phyloP scores from a whole-genome alignment of 208 protist genomes.

The Leishmania turanica region DNA sequence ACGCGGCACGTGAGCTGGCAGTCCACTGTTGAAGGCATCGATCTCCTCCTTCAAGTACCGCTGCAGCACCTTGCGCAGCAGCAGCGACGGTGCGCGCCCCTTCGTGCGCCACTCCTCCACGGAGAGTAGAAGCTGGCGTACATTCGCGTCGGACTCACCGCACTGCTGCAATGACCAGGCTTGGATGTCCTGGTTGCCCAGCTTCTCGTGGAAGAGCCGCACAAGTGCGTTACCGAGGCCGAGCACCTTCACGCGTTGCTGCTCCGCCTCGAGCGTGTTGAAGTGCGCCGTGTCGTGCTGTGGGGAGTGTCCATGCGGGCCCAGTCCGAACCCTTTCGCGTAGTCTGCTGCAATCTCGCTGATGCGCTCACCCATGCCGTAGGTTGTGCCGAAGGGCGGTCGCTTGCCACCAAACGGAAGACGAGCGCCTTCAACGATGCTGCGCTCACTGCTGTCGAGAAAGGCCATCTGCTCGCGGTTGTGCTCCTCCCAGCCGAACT shows the following conservation, averaged over 20 bases:
- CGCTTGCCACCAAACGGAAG: conserved; percentile 83
- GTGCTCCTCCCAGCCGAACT: conserved; percentile 86
- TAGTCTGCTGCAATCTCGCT: conserved; percentile 80
- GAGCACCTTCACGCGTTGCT: conserved; percentile 51
- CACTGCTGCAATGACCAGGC: conserved; percentile 70
- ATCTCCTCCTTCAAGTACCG: conserved; percentile 77
- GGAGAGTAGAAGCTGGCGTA: conserved; percentile 72
- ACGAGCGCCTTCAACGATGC: conserved; percentile 54
- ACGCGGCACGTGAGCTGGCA: conserved; percentile 65
- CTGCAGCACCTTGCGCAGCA: conserved; percentile 60
- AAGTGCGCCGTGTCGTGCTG: conserved; percentile 59
- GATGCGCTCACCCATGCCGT: conserved; percentile 88
- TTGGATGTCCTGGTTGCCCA: conserved; percentile 61
- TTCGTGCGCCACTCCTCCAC: conserved; percentile 81
- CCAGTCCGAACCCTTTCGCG: conserved; percentile 84
- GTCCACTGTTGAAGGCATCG: conserved; percentile 68
- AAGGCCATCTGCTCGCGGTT: conserved; percentile 77
- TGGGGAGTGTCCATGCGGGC: conserved; percentile 79
- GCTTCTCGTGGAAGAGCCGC: conserved; percentile 84
- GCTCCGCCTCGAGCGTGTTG: conserved; percentile 67
- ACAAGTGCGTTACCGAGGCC: conserved; percentile 70
- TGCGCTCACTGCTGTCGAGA: conserved; percentile 66
- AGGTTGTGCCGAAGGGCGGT: conserved; percentile 82
- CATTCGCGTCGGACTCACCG: conserved; percentile 50
- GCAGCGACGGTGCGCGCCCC: conserved; percentile 68